Evolutionary conservation across 208 protist genomes (phyloP).

Genomic region (Jaenimonas drosophilae): DNA sequence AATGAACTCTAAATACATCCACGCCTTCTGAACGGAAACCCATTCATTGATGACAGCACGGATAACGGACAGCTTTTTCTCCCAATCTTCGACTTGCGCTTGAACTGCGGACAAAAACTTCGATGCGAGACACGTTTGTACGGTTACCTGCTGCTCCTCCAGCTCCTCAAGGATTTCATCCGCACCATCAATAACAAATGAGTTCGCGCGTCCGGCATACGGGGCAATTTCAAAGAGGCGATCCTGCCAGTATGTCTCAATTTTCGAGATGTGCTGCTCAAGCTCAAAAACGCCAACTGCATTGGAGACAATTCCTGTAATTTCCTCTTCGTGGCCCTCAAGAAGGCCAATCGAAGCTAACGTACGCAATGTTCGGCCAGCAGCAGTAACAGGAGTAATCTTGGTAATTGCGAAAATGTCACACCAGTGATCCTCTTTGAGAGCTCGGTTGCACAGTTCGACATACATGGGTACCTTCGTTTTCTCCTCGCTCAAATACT

Average conservation of each 20-base stretch:
- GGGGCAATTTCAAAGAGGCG: slow-evolving; percentile 46
- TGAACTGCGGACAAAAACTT: slow-evolving; percentile 61
- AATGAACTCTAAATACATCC: slow-evolving; percentile 98
- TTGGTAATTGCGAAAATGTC: slow-evolving; percentile 66
- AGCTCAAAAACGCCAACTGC: slow-evolving; percentile 87
- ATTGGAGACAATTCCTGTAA: slow-evolving; percentile 75
- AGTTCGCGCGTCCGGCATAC: slow-evolving; percentile 62
- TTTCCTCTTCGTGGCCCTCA: slow-evolving; percentile 24
- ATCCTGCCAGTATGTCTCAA: slow-evolving; percentile 68
- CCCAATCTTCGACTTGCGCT: slow-evolving; percentile 67
- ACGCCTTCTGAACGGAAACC: slow-evolving; percentile 91
- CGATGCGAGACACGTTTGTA: slow-evolving; percentile 83
- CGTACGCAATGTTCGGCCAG: slow-evolving; percentile 30
- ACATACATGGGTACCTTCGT: slow-evolving; percentile 53
- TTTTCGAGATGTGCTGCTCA: slow-evolving; percentile 71
- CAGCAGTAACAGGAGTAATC: slow-evolving; percentile 18
- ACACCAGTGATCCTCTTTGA: slow-evolving; percentile 69
- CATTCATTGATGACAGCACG: slow-evolving; percentile 88
- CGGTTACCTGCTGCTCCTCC: slow-evolving; percentile 82
- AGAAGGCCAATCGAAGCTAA: slow-evolving; percentile 33
- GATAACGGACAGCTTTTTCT: slow-evolving; percentile 64
- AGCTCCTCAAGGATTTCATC: slow-evolving; percentile 83
- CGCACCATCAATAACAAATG: slow-evolving; percentile 75
- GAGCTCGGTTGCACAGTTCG: slow-evolving; percentile 82
- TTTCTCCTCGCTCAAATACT: slow-evolving; percentile 65